A percentile compares a stretch with the other conserved stretches of the same genome.
phyloP scores from a whole-genome alignment of 1,139 yeast species.

The Blastobotrys serpentis region DNA sequence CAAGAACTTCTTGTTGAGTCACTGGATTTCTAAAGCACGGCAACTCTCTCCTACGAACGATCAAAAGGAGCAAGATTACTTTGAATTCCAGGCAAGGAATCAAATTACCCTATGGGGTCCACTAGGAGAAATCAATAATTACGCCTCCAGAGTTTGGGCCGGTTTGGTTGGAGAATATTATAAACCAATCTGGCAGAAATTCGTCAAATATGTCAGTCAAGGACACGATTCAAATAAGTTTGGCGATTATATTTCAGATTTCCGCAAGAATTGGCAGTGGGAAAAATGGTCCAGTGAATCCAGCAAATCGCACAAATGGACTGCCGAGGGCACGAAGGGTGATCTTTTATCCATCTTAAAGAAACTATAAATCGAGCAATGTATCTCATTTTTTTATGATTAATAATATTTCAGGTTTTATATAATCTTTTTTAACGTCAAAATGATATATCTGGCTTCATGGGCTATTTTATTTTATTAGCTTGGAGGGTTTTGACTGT shows the following conservation, averaged over 20 bases:
- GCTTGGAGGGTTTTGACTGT: too few relatives aligned
- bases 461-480: too few relatives aligned
- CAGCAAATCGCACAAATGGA: constrained; percentile 1
- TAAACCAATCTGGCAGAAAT: constrained; percentile 17
- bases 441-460: too few relatives aligned
- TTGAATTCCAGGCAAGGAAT: constrained; percentile 23
- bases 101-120: constrained; percentile 25
- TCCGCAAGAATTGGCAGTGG: constrained; percentile 7
- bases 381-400: not conserved
- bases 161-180: constrained; percentile 21
- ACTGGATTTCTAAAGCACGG: constrained; percentile 17
- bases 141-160: constrained; percentile 24
- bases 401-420: too few relatives aligned
- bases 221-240: constrained; percentile 6
- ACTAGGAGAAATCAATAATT: constrained; percentile 18
- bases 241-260: not conserved
- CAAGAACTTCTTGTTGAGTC: constrained; percentile 16
- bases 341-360: not conserved
- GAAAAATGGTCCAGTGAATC: not conserved
- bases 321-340: constrained; percentile 4
- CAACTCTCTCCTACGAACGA: not conserved
- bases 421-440: too few relatives aligned
- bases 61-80: constrained; percentile 14
- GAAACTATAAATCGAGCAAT: not conserved
- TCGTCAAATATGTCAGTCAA: constrained; percentile 11